Evolutionary conservation across 192 early-diverging fungal genomes (phyloP).

Genomic region (Coemansia sp.): DNA sequence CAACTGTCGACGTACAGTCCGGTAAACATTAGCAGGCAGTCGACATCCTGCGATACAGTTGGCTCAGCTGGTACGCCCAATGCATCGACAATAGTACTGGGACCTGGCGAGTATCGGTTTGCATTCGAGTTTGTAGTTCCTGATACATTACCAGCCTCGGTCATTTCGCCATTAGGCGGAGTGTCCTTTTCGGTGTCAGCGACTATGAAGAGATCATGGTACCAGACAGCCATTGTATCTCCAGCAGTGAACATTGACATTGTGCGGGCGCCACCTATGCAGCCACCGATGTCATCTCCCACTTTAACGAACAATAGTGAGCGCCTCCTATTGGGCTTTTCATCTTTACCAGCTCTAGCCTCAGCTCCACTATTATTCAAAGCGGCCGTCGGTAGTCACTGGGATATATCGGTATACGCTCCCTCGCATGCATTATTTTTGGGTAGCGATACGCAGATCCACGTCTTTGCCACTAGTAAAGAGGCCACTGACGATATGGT

Average conservation of each 20-base stretch:
- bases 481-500: background rate
- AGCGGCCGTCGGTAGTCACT: conserved; percentile 4
- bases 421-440: conserved; percentile 28
- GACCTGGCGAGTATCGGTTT: conserved; percentile 38
- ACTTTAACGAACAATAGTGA: too few relatives aligned
- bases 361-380: conserved; percentile 26
- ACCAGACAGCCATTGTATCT: conserved; percentile 7
- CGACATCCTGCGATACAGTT: background rate
- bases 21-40: background rate
- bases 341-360: conserved; percentile 16
- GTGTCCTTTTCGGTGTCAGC: conserved; percentile 23
- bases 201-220: conserved; percentile 16
- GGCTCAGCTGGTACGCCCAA: background rate
- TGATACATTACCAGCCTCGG: conserved; percentile 26
- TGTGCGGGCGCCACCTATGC: conserved; percentile 16
- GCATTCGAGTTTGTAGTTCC: conserved; percentile 43
- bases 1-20: background rate
- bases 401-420: conserved; percentile 31
- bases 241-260: conserved; percentile 17
- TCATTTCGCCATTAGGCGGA: conserved; percentile 23
- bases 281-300: conserved; percentile 6
- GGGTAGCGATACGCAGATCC: conserved; percentile 15
- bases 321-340: conserved; percentile 14
- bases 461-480: conserved; percentile 23
- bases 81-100: background rate